A percentile compares a stretch with the other conserved stretches of the same genome.
Conservation (phyloP, 73 alveolate genomes). For the Effrenium voratum region DNA sequence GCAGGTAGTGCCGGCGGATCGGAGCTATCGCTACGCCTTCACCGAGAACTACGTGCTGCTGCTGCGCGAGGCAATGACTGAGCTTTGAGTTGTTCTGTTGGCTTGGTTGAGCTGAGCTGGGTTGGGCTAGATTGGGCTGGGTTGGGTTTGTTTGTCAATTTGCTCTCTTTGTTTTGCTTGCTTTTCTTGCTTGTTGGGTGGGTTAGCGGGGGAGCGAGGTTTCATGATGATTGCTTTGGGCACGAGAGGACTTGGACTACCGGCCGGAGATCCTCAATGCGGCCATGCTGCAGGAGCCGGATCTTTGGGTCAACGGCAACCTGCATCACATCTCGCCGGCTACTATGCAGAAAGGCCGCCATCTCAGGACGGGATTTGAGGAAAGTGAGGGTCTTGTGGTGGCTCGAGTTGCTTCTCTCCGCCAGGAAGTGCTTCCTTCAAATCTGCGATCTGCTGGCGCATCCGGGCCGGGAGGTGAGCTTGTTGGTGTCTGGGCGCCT, state of each 20-base stretch:
- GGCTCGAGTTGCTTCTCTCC: no score
- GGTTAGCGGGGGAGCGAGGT: no score
- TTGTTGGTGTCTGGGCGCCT: not conserved
- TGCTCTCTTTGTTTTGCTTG: no score
- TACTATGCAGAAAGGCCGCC: not conserved
- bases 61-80: no score
- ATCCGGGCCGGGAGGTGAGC: not conserved
- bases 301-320: not conserved
- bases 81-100: no score
- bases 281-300: constrained; percentile 7
- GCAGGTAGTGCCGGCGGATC: not conserved
- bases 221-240: no score
- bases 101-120: no score
- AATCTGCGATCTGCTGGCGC: not conserved
- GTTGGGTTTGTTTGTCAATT: no score
- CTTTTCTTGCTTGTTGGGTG: no score
- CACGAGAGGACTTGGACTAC: not conserved
- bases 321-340: not conserved
- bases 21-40: not conserved
- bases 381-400: no score
- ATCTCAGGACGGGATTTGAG: not conserved
- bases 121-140: no score
- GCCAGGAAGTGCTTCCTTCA: constrained; percentile 14
- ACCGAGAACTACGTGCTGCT: not conserved
- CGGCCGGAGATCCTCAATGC: constrained; percentile 19